Conservation (phyloP, 768 basidiomycete genomes). For the Panaeolus papilionaceus region DNA sequence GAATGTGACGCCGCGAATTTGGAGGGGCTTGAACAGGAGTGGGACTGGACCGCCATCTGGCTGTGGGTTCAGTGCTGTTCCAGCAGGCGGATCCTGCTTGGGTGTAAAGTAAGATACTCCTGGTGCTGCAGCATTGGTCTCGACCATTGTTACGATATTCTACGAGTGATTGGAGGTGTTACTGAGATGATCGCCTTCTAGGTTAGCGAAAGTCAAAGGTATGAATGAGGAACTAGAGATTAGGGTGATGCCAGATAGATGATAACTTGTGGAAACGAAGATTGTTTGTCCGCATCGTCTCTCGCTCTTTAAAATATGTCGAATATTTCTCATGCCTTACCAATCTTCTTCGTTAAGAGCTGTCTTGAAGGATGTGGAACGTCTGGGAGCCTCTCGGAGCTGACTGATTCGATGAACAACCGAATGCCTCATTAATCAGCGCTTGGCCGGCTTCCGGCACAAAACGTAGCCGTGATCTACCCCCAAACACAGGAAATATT, state of each 20-base stretch:
- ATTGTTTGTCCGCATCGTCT: not conserved
- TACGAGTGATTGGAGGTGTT: not conserved
- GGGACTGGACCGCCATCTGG: slow-evolving; percentile 42
- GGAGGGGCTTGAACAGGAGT: slow-evolving; percentile 56
- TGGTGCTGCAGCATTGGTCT: slow-evolving; percentile 49
- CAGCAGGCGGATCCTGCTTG: slow-evolving; percentile 48
- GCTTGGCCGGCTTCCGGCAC: slow-evolving; percentile 4
- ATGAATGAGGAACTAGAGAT: not conserved
- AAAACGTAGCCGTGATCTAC: not conserved
- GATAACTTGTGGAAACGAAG: not conserved
- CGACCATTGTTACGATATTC: slow-evolving; percentile 17
- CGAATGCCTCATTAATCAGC: not conserved
- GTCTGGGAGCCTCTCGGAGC: not conserved
- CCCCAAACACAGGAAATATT: not conserved
- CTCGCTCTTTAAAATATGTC: not conserved
- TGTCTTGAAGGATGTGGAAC: not conserved
- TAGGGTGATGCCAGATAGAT: not conserved
- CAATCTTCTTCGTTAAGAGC: not conserved
- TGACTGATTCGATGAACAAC: slow-evolving; percentile 10
- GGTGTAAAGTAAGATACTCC: slow-evolving; percentile 54
- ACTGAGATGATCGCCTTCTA: not conserved
- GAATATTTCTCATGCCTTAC: slow-evolving; percentile 6
- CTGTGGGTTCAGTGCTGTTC: slow-evolving; percentile 49
- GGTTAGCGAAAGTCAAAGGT: not conserved
- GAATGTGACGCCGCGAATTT: slow-evolving; percentile 57